Evolutionary conservation across 148 eudicot genomes (phyloP).

Genomic region (Diospyros kaki): DNA sequence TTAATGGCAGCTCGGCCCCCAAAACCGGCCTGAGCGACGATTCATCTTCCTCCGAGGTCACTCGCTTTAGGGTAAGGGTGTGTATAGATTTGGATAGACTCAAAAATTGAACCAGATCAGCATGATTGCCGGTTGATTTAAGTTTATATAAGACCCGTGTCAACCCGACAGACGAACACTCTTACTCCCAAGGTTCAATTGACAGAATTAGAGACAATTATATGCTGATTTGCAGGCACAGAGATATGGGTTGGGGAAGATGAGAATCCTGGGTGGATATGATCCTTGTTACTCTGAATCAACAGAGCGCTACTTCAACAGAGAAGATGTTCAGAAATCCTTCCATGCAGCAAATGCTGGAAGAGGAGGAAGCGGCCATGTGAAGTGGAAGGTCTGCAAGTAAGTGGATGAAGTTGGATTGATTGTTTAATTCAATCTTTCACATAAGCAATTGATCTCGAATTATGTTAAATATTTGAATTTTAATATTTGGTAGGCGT

Average conservation of each 20-base stretch:
- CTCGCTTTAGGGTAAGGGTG: not conserved
- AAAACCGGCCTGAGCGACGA: not conserved
- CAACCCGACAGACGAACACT: no score
- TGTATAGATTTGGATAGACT: no score
- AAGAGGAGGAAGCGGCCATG: slow-evolving; percentile 15
- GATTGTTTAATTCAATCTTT: not conserved
- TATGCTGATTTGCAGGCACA: slow-evolving; percentile 24
- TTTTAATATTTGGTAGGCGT: no score
- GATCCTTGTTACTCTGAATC: slow-evolving; percentile 60
- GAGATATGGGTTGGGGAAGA: slow-evolving; percentile 24
- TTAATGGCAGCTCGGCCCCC: slow-evolving; percentile 20
- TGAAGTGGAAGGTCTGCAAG: slow-evolving; percentile 57
- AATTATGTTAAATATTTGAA: no score
- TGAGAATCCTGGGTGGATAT: slow-evolving; percentile 47
- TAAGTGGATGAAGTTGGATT: slow-evolving; percentile 17
- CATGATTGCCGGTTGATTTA: no score
- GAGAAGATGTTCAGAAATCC: slow-evolving; percentile 50
- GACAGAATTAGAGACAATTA: no score
- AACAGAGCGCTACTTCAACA: slow-evolving; percentile 44
- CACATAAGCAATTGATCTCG: no score
- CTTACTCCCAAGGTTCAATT: no score
- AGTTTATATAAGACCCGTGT: no score
- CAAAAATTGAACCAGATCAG: no score
- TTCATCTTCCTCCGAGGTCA: slow-evolving; percentile 19
- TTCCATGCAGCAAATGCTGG: slow-evolving; percentile 41